Evolutionary conservation across 208 protist species (phyloP), one percentile per base, ranked within the genome.

Genomic region (Leptomonas seymouri): DNA sequence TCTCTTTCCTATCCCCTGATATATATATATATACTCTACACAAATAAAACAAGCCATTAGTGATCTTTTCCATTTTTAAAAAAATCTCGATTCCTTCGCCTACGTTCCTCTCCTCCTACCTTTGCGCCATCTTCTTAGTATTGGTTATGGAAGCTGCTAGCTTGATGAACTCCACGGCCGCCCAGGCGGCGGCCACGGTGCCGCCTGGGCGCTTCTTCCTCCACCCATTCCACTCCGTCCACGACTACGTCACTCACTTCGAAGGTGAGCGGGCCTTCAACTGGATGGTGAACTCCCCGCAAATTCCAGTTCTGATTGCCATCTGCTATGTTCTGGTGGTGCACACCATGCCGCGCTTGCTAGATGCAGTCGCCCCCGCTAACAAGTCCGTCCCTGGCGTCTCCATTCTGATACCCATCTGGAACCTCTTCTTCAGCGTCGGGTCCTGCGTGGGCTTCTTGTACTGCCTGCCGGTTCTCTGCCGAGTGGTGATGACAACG

Each of bases 361-460:
- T 73, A 6, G n/a, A 62, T 25, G 15, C 20, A 16, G 25, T 74
- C 3, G 25, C 30, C 21, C 58, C 62, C 5, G 41, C 55, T 11
- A 57, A 15, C 42, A 31, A 49, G 34, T 45, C 49, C 6, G 28
- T 71, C 36, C 57, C 71, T 6, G 71, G 71, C 14, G 48, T 77
- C 15, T 28, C 6, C n/a, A 31, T 55, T 8, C 34, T 85, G 28
- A 80, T 91, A 34, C 80, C 82, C 27, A 16, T 83, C 2, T 97
- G 90, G 92, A 97, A 97, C 55, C 58, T 90, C 14, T 67, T 86
- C 27, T 82, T 97, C 30, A 80, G 86, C 30, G 27, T 86, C 49
- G 91, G 86, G 62, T 94, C 88, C 21, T 62, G 79, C 7, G 58
- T 78, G 1, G 87, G 87, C 34, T 78, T 84, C 30, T 55, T 87